Conservation (phyloP, 148 eudicot genomes). For the Talinum fruticosum region DNA sequence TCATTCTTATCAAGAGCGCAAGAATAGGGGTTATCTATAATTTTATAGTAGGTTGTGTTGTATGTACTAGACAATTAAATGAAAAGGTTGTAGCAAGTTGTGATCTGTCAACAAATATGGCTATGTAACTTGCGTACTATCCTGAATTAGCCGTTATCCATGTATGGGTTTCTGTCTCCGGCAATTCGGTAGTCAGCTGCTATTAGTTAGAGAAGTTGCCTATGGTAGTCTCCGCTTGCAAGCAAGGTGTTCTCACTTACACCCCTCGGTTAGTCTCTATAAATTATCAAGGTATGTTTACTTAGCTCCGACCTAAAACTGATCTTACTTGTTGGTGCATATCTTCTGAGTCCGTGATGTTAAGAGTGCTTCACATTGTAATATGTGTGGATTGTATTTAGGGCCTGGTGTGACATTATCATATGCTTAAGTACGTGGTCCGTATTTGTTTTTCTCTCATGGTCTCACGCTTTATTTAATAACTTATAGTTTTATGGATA, state of each 20-base stretch:
- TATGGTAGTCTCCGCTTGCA: slow-evolving; percentile 17
- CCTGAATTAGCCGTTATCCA: not conserved
- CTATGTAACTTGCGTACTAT: not conserved
- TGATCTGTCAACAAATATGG: too few relatives aligned
- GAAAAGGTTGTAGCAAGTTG: too few relatives aligned
- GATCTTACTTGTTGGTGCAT: not conserved
- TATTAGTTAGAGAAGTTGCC: slow-evolving; percentile 3
- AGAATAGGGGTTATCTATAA: too few relatives aligned
- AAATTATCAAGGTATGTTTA: slow-evolving; percentile 62
- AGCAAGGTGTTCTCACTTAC: slow-evolving; percentile 81
- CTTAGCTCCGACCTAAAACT: not conserved
- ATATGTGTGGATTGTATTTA: not conserved
- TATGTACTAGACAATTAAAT: too few relatives aligned
- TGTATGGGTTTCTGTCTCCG: not conserved
- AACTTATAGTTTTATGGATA: not conserved
- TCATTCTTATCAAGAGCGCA: not conserved
- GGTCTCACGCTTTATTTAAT: not conserved
- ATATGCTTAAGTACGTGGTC: not conserved
- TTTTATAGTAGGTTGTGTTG: too few relatives aligned
- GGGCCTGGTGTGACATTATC: not conserved
- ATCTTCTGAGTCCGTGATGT: not conserved
- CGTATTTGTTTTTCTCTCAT: not conserved
- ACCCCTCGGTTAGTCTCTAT: slow-evolving; percentile 87
- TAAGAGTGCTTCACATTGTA: not conserved
- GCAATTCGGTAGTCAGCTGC: not conserved